Evolutionary conservation across 2,329 filamentous ascomycete genomes (phyloP).

Genomic region (Fusarium oligoseptatum): DNA sequence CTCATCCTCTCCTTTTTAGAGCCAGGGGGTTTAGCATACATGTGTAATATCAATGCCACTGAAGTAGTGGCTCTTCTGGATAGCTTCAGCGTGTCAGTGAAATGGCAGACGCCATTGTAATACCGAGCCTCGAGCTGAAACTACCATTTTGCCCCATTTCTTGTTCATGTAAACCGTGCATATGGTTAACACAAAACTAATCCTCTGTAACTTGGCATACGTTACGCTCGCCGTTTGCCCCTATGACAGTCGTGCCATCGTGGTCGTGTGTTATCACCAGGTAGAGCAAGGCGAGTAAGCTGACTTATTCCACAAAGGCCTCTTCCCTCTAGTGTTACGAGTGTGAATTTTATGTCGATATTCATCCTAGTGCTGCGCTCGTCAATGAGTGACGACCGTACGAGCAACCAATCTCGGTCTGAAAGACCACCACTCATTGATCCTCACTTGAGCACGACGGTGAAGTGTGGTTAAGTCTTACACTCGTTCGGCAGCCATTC

Average conservation of each 20-base stretch:
- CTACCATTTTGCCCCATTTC: background rate
- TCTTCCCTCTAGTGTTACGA: background rate
- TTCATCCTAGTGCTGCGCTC: background rate
- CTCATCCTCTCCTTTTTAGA: constrained; percentile 28
- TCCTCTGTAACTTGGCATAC: background rate
- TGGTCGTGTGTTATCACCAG: background rate
- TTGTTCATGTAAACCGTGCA: too few species aligned
- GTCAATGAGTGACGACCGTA: background rate
- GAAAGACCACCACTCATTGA: background rate
- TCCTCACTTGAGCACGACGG: background rate
- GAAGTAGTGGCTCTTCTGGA: background rate
- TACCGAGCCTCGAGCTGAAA: background rate
- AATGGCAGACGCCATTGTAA: background rate
- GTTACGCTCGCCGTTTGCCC: background rate
- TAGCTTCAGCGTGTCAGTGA: background rate
- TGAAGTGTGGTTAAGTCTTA: background rate
- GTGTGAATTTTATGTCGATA: background rate
- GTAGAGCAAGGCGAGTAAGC: background rate
- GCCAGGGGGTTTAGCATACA: constrained; percentile 19
- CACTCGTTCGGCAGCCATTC: background rate
- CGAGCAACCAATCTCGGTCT: background rate
- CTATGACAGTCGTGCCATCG: background rate
- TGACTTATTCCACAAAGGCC: background rate
- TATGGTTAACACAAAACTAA: background rate
- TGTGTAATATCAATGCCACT: constrained; percentile 19